Evolutionary conservation across 257 asterid genomes (phyloP).

Genomic region (Solanum bulbocastanum): DNA sequence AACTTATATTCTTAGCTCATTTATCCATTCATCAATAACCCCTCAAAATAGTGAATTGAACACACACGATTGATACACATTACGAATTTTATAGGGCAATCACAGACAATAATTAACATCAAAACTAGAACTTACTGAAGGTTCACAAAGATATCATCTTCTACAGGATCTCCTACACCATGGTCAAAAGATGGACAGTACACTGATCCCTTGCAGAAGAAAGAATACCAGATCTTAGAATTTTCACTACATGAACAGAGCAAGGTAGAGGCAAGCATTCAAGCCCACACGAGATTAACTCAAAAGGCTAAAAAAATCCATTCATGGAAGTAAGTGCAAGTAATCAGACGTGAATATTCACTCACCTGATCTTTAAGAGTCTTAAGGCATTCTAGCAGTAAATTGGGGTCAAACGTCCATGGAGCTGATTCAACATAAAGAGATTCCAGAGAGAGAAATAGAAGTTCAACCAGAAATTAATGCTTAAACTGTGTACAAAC

Average conservation of each 20-base stretch:
- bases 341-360: constrained; percentile 4
- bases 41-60: background rate
- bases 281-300: background rate
- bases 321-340: background rate
- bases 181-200: constrained; percentile 90
- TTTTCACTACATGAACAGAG: background rate
- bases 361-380: constrained; percentile 57
- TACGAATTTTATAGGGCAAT: background rate
- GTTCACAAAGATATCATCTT: constrained; percentile 81
- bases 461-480: background rate
- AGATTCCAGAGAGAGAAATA: background rate
- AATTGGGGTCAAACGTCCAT: constrained; percentile 87
- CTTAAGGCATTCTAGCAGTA: constrained; percentile 52
- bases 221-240: background rate
- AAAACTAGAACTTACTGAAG: constrained; percentile 50
- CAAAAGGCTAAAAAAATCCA: background rate
- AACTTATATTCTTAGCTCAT: background rate
- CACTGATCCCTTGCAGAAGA: constrained; percentile 60
- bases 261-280: background rate
- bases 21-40: background rate
- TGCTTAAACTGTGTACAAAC: background rate
- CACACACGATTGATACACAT: background rate
- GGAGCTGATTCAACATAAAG: constrained; percentile 50
- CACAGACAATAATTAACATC: background rate
- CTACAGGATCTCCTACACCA: constrained; percentile 93